Evolutionary conservation across 2,329 filamentous ascomycete genomes (phyloP), one percentile per base, ranked within the genome.

Genomic region (Xylariaceae sp.): DNA sequence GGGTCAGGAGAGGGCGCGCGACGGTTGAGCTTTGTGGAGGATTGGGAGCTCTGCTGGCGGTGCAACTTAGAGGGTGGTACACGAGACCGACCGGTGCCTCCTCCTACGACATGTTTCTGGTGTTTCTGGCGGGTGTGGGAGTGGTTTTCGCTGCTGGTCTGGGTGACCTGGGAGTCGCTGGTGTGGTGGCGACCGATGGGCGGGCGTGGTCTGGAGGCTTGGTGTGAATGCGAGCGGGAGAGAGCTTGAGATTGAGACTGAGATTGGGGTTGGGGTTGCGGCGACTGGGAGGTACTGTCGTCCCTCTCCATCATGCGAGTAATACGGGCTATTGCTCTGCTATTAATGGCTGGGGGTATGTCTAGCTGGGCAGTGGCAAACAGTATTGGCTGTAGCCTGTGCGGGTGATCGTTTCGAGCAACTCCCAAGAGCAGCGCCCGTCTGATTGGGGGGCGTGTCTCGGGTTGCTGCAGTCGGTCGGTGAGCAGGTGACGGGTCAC

Each of bases 31-130:
- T 75, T 76, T 45, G 71, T 55, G 43, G 66, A 59, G 48, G 66
- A 62, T 47, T 70, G 63, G 31, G 56, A 49, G 53, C 65, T 66
- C 57, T 63, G 66, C 61, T 72, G 64, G 54, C 79, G 78, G 61
- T 78, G 76, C 53, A 81, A 66, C 63, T 82, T 82, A 44, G 76
- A 74, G 13, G 78, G 80, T 17, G 78, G 73, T 13, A 77, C 76
- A 58, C 80, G 77, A 50, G 80, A 62, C 44, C 79, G 75, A 42
- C 72, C 71, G 54, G 63, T 66, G 49, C 71, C 72, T 56, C 73
- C 73, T 54, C 75, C 75, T 48, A 76, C 64, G 60, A 76, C 63
- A 61, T 77, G 73, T 61, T 75, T 77, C 59, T 71, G 68, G 46
- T 60, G 52, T 62, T 68, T 63, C 31, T 69, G 63, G 50, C 64